Evolutionary conservation across 305 asterid genomes (phyloP), one percentile per base, ranked within the genome.

Genomic region (Solanum hybrid): DNA sequence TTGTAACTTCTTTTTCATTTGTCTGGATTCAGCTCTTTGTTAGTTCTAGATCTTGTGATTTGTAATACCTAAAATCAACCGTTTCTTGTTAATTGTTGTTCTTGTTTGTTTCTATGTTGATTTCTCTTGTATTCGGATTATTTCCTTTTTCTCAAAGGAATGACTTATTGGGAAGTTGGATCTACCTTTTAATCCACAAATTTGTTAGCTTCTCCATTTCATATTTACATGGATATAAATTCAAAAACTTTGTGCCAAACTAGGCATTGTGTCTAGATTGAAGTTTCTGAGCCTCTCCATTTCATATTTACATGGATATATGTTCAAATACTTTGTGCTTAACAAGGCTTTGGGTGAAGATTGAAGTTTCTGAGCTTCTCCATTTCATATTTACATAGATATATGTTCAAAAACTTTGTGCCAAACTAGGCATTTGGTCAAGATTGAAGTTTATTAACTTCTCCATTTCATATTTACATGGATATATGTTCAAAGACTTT

Each of bases 121-220:
- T 88, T 88, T 45, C 51, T 34, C 87, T 85, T 85, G 87, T 85
- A 78, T 78, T 77, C 26, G 87, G 87, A 88, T 78, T 31, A 36
- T 78, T 88, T 88, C 90, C 90, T 78, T 88, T 78, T 78, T 81
- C 90, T 88, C 90, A 78, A 88, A 88, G 87, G 87, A 88, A 88
- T 56, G 37, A 51, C 75, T 37, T 81, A 78, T 35, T 78, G 85
- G 85, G 89, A 32, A 84, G 71, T 19, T 84, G 22, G 86, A 51
- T 85, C 45, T 31, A 85, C 87, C 40, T 45, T 82, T 84, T 84
- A 82, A 45, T 82, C 3, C 73, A 84, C 19, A 84, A 29, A 29
- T 84, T 84, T 84, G 29, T 10, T 15, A 26, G 38, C 81, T 76
- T 76, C 29, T 78, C 45, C 29, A 17, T 76, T 32, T 17, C 40